Evolutionary conservation across 1,284 basidiomycete genomes (phyloP), one percentile per base, ranked within the genome.

Genomic region (Cystobasidiaceae sp.): DNA sequence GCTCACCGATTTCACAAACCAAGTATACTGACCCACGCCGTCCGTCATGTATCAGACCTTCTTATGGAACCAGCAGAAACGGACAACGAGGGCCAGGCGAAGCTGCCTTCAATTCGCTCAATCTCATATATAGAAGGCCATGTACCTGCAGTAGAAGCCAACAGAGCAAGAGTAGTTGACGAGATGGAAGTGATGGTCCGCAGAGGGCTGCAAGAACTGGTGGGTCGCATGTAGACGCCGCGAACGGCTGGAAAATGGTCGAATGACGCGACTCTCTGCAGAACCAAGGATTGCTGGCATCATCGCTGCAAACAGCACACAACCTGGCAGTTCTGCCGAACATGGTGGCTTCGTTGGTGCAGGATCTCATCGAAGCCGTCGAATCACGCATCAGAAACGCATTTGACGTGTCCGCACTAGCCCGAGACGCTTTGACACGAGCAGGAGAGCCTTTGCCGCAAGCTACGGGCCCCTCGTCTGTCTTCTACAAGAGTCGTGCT

Each of bases 261-360:
- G n/a, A 13, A 43, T 23, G 34, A 34, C n/a, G 3, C 21, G 15
- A 21, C 9, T 17, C 3, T 19, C 37, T 17, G 23, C 67, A 93
- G 90, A 89, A 96, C 72, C 90, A 90, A 77, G 85, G 90, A 1
- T 79, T 94, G 25, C 82, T 98, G 0, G 89, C 90, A 0, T 90
- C 90, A 2, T 90, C 91, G 0, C 82, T 97, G 7, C 94, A 97
- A 80, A 96, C 92, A 0, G 92, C 93, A 2, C 89, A 91, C 77
- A 97, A 97, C 75, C 83, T 98, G 6, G 82, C 87, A 25, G 84
- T 90, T 6, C 81, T 97, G 2, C 89, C 93, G 0, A 82, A 85
- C 21, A 83, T 97, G 2, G 89, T 97, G 0, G 84, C 87, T 66
- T 85, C 85, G 65, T 82, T 97, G 0, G 80, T 96, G 15, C 78